Evolutionary conservation across 225 moss, liverwort and hornwort genomes (phyloP), one percentile per base, ranked within the genome.

Genomic region (Physcomitrellopsis africana): DNA sequence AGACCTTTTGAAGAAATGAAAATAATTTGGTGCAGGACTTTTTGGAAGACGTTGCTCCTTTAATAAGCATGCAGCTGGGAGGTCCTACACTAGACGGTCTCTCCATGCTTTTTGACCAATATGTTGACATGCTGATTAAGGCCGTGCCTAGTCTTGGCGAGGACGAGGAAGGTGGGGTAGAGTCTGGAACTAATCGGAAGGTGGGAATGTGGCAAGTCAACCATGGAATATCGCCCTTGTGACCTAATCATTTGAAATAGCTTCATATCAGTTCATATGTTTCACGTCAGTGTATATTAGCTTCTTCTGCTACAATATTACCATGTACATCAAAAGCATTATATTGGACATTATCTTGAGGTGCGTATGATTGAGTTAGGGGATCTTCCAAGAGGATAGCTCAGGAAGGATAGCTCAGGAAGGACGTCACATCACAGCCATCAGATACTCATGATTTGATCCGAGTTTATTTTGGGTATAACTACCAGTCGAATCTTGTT

Each of bases 11-110:
- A 77, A 77, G 20, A 16, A 37, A 49, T 54, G 13, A 70, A 48
- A 48, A 32, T 46, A 59, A 46, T 70, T 26, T 63, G 70, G 15
- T 76, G 78, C 94, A 97, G 94, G 96, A 97, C 76, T 97, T 97
- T 72, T 83, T 97, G 19, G 96, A 97, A 76, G 96, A 97, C 69
- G 96, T 97, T 27, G 90, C 91, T 42, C 96, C 96, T 45, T 80
- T 97, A 26, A 94, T 97, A 68, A 94, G 86, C 69, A 97, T 97
- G 96, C 96, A 97, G 69, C 87, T 97, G 79, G 91, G 88, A 56
- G 91, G 90, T 49, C 87, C 87, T 60, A 94, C 96, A 15, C 75
- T 97, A 48, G 94, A 97, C 79, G 96, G 92, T 57, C 84, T 97
- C 23, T 88, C 91, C 26, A 73, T 80, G 74, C 88, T 94, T 60